Conservation (phyloP, 139 green algal species). For the Picochlorum sp. region DNA sequence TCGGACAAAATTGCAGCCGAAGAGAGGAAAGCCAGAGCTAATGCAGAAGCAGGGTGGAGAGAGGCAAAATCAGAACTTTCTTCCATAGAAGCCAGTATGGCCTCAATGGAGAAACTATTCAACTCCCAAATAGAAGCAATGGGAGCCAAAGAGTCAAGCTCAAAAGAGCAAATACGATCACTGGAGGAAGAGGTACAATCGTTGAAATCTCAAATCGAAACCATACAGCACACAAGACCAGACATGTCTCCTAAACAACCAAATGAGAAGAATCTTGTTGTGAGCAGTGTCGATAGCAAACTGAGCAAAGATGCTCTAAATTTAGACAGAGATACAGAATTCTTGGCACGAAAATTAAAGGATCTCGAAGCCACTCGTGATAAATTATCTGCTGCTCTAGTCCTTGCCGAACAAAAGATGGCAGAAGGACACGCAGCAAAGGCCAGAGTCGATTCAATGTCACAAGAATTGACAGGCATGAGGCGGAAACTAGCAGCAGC, state of each 20-base stretch:
- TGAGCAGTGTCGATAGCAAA: no score
- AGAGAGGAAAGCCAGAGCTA: background rate
- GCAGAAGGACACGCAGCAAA: slow-evolving; percentile 23
- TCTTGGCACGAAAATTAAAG: no score
- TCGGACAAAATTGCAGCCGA: background rate
- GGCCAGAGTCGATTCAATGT: slow-evolving; percentile 3
- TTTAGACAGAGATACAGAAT: no score
- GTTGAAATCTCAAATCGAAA: background rate
- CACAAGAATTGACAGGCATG: slow-evolving; percentile 11
- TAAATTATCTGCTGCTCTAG: slow-evolving; percentile 72
- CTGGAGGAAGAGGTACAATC: background rate
- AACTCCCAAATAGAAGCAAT: background rate
- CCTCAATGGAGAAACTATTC: background rate
- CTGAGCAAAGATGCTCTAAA: no score
- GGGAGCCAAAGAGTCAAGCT: background rate
- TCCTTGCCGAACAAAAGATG: slow-evolving; percentile 33
- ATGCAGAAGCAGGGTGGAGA: background rate
- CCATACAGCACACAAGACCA: background rate
- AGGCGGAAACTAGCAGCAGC: slow-evolving; percentile 46
- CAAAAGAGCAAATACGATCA: background rate
- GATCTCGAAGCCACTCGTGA: slow-evolving; percentile 69
- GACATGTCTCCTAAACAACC: background rate
- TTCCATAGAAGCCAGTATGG: background rate
- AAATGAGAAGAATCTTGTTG: no score
- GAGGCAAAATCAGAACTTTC: background rate